Evolutionary conservation across 139 green algal species (phyloP).

Genomic region (Chlamydomonas sp.): DNA sequence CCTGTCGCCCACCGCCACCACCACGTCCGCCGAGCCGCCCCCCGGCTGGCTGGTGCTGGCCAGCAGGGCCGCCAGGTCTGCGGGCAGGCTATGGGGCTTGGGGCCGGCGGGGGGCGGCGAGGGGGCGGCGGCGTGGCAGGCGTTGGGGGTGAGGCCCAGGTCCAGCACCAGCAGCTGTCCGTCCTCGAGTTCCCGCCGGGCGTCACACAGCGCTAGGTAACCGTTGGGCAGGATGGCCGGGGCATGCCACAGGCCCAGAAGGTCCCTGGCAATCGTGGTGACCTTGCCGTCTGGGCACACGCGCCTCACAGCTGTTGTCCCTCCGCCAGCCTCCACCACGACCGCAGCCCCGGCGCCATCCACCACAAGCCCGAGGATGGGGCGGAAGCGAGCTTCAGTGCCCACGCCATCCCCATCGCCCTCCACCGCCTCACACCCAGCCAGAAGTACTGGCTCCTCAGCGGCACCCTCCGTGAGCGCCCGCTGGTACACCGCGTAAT

Average conservation of each 20-base stretch:
- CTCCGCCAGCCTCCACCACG: background rate
- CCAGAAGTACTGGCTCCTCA: background rate
- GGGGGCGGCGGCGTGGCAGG: background rate
- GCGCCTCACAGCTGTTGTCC: background rate
- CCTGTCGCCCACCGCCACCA: background rate
- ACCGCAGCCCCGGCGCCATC: background rate
- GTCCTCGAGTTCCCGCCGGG: no score
- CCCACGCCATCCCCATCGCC: background rate
- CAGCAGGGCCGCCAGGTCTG: conserved; percentile 10
- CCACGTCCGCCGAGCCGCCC: background rate
- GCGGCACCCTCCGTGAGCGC: background rate
- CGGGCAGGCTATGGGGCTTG: background rate
- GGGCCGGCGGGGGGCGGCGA: background rate
- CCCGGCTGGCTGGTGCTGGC: background rate
- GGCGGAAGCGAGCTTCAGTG: background rate
- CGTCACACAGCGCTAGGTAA: background rate
- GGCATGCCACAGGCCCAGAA: background rate
- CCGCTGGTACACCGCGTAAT: background rate
- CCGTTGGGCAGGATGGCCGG: conserved; percentile 4
- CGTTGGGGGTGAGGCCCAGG: background rate
- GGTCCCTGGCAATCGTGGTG: background rate
- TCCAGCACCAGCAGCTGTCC: background rate
- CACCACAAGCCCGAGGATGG: background rate
- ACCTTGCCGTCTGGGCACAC: background rate
- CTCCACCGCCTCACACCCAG: background rate